Base-by-base conservation (phyloP, 768 basidiomycete species). In the Goffeauzyma gilvescens region DNA sequence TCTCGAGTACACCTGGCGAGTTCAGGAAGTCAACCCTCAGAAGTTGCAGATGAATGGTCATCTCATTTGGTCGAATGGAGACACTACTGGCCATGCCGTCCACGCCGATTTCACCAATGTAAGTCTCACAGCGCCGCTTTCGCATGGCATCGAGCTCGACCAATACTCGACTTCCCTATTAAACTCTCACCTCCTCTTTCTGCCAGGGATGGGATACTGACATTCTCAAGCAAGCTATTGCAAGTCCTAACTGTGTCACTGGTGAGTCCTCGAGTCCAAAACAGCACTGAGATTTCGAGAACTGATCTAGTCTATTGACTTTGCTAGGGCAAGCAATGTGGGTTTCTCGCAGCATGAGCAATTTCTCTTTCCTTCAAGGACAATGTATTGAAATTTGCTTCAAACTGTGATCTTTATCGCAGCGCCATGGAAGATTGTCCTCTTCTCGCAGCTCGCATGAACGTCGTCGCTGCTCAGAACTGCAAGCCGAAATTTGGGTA, bases 11-110 rank as follows among this genome's bases (percentile, higher is more conserved):
- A 52, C 52, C 23, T 58, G 45, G 46, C n/a, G 37, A n/a, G n/a
- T n/a, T n/a, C n/a, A n/a, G n/a, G n/a, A n/a, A n/a, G n/a, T n/a
- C n/a, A 22, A 45, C 22, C 47, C 50, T 22, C 7, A 30, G 17
- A 40, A 40, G 4, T n/a, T n/a, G n/a, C n/a, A n/a, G 4, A 3
- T 56, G 14, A 43, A 45, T 17, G 59, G 59, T 6, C 50, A 59
- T 32, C 44, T 56, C 2, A 47, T 46, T 27, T 59, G 57, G 57
- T 67, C 75, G n/a, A 63, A 72, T 46, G 77, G 77, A 28, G 77
- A 79, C 54, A 68, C 70, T 9, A 76, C 74, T 31, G 75, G 75
- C 10, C 75, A 72, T 52, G 75, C 75, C 54, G 70, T 73, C 50
- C 60, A 60, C 42, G 58, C 42, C 25, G 55, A 57, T 27, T 59